These are phyloP conservation scores for Cenchrus fungigraminus DNA, from an alignment of 176 grass and related monocot species.

Conservation along the genomic window DNA sequence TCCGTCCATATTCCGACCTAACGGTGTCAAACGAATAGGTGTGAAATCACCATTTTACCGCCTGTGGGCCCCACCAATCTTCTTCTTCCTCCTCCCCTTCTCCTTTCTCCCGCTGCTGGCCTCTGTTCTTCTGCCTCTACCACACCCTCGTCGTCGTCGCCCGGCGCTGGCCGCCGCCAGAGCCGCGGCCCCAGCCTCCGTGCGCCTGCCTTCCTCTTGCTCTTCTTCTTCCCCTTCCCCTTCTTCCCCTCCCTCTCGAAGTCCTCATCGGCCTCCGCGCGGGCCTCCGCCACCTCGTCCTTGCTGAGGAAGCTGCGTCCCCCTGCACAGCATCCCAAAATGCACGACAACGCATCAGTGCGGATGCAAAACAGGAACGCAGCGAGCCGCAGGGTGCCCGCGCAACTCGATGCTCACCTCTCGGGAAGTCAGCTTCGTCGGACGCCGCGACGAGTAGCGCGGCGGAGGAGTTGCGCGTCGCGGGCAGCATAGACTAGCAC, in stretches of 20 bases:
- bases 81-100: too few species aligned
- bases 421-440: constrained; percentile 76
- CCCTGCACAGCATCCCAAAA: constrained; percentile 41
- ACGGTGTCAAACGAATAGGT: too few species aligned
- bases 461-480: background rate
- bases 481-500: background rate
- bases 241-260: constrained; percentile 66
- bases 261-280: constrained; percentile 75
- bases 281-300: constrained; percentile 76
- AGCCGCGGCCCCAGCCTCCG: too few species aligned
- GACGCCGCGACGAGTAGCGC: constrained; percentile 55
- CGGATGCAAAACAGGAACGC: background rate
- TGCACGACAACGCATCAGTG: background rate
- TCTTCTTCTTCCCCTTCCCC: constrained; percentile 47
- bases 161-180: too few species aligned
- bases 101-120: too few species aligned
- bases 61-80: too few species aligned
- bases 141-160: too few species aligned
- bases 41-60: too few species aligned
- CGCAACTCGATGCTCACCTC: constrained; percentile 53
- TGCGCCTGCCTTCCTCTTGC: too few species aligned
- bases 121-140: too few species aligned
- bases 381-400: background rate
- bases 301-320: constrained; percentile 73
- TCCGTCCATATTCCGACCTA: too few species aligned